These are phyloP conservation scores for Pythium brachiatum DNA, from an alignment of 352 stramenopile genomes.

Conservation along the genomic window DNA sequence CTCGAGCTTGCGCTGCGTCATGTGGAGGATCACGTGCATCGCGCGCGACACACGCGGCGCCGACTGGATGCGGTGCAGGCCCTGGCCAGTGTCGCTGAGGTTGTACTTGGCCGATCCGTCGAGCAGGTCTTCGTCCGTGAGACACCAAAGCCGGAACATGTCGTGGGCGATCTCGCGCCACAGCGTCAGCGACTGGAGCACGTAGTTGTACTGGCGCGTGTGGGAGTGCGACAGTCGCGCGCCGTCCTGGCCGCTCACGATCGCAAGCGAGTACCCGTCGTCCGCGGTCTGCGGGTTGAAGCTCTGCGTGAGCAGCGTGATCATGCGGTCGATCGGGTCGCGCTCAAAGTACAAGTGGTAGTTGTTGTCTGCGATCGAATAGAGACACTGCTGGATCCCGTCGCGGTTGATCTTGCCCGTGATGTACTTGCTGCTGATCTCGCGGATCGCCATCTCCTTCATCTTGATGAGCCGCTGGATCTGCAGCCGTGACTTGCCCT, in stretches of 20 bases:
- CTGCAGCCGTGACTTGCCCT: constrained; percentile 82
- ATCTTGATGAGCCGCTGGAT: constrained; percentile 92
- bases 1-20: constrained; percentile 67
- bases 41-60: constrained; percentile 92
- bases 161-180: constrained; percentile 96
- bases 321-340: constrained; percentile 96
- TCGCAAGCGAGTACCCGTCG: constrained; percentile 87
- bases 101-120: constrained; percentile 80
- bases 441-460: constrained; percentile 91
- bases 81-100: constrained; percentile 94
- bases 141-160: constrained; percentile 96
- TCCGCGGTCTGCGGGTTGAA: constrained; percentile 79
- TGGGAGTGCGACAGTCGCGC: constrained; percentile 95
- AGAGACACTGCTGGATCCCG: constrained; percentile 93
- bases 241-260: constrained; percentile 91
- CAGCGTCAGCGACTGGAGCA: constrained; percentile 94
- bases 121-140: constrained; percentile 93
- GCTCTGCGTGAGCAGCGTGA: constrained; percentile 81
- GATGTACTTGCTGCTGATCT: constrained; percentile 80
- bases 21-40: constrained; percentile 93
- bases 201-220: constrained; percentile 94
- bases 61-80: constrained; percentile 92
- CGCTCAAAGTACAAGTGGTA: constrained; percentile 97
- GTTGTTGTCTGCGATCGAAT: constrained; percentile 97
- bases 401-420: constrained; percentile 57